Evolutionary conservation across 768 basidiomycete species (phyloP).

Genomic region (Boletus sp.): DNA sequence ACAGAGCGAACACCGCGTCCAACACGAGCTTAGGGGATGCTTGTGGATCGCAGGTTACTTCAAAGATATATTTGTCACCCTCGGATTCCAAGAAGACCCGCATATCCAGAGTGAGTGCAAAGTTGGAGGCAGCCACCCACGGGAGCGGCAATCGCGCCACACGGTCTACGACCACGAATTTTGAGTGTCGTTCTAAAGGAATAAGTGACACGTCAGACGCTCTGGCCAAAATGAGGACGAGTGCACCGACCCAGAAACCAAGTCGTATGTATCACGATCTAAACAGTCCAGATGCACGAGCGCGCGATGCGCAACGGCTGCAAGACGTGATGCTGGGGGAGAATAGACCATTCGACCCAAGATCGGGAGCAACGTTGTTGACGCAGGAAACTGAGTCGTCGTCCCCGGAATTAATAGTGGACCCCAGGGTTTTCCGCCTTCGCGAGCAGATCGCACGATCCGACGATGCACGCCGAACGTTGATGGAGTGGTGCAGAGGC

Average conservation of each 20-base stretch:
- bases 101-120: not conserved
- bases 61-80: not conserved
- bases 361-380: not conserved
- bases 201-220: not conserved
- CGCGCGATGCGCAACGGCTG: not conserved
- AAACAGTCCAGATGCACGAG: not conserved
- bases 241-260: not conserved
- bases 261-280: not conserved
- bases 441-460: slow-evolving; percentile 4
- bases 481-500: slow-evolving; percentile 14
- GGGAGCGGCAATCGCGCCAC: not conserved
- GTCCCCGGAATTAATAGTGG: not conserved
- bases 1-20: not conserved
- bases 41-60: not conserved
- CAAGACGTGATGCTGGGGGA: not conserved
- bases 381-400: not conserved
- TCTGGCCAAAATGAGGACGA: not conserved
- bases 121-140: not conserved
- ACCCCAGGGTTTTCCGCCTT: slow-evolving; percentile 10
- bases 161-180: not conserved
- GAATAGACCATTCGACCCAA: not conserved
- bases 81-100: not conserved
- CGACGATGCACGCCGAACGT: not conserved
- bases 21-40: not conserved
- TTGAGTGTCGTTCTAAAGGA: not conserved